A percentile compares a stretch with the other conserved stretches of the same genome.
Evolutionary conservation across 495 filamentous ascomycete species (phyloP).

Genomic region (Melanomma pulvis-pyrius): DNA sequence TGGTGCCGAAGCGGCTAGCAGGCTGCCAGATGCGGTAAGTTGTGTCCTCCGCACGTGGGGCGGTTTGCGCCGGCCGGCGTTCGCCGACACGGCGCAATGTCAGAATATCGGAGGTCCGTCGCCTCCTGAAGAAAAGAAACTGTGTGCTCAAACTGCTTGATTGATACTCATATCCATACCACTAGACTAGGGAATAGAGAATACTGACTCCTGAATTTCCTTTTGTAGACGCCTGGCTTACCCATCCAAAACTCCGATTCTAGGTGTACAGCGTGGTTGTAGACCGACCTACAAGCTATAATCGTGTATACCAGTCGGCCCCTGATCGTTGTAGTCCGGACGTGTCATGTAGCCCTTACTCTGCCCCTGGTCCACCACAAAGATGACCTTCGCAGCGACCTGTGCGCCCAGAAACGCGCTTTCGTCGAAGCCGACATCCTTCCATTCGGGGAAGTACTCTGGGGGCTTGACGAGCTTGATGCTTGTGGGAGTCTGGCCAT

Average conservation of each 20-base stretch:
- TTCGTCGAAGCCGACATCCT: slow-evolving; percentile 68
- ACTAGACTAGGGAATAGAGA: not conserved
- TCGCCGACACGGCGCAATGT: slow-evolving; percentile 11
- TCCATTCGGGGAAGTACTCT: slow-evolving; percentile 93
- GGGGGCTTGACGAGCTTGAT: slow-evolving; percentile 79
- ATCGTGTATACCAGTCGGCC: slow-evolving; percentile 68
- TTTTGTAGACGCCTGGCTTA: not conserved
- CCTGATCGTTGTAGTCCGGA: slow-evolving; percentile 76
- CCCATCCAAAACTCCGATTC: not conserved
- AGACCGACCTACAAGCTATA: slow-evolving; percentile 35
- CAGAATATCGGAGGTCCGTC: not conserved
- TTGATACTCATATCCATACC: not conserved
- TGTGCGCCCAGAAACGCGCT: slow-evolving; percentile 73
- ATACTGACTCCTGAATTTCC: not conserved
- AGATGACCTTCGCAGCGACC: slow-evolving; percentile 74
- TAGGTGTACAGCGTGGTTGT: slow-evolving; percentile 1
- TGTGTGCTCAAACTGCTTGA: not conserved
- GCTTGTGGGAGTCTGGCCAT: slow-evolving; percentile 85
- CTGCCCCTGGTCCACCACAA: slow-evolving; percentile 69
- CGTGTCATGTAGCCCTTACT: slow-evolving; percentile 74
- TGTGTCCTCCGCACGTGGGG: not conserved
- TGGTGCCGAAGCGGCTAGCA: not conserved
- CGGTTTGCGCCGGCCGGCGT: slow-evolving; percentile 34
- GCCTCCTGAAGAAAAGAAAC: not conserved
- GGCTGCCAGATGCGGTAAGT: too few relatives aligned